Conservation (phyloP, 371 early-diverging fungal species). For the Batrachochytrium dendrobatidis region DNA sequence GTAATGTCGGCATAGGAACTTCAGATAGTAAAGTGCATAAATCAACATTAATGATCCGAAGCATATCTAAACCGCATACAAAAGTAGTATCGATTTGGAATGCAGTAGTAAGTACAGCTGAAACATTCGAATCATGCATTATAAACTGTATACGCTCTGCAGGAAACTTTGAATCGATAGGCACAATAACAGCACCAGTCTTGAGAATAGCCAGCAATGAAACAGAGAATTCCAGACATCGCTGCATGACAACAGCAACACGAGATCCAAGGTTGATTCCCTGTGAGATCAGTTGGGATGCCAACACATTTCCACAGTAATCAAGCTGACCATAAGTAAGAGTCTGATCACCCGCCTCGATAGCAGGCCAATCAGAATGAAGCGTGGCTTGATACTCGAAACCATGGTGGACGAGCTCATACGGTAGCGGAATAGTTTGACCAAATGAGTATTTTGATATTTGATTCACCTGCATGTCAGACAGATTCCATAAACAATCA, state of each 20-base stretch:
- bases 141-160: conserved; percentile 4
- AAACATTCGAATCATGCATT: neutral
- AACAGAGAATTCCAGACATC: conserved; percentile 8
- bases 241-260: conserved; percentile 12
- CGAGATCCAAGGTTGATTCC: conserved; percentile 12
- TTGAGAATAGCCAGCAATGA: conserved; percentile 16
- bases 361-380: conserved; percentile 1
- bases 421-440: too few species aligned
- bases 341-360: neutral
- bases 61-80: too few species aligned
- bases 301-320: conserved; percentile 11
- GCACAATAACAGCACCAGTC: conserved; percentile 18
- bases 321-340: conserved; percentile 19
- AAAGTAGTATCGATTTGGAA: too few species aligned
- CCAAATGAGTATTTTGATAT: too few species aligned
- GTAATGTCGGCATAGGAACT: too few species aligned
- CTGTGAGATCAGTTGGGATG: neutral
- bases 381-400: neutral
- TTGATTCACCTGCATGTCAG: too few species aligned
- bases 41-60: too few species aligned
- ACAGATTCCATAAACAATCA: too few species aligned
- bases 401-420: neutral
- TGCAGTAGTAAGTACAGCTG: neutral
- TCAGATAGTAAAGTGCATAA: too few species aligned
- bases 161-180: conserved; percentile 4